Conservation (phyloP, 2,329 filamentous ascomycete species). For the Cyclaneusma minus region DNA sequence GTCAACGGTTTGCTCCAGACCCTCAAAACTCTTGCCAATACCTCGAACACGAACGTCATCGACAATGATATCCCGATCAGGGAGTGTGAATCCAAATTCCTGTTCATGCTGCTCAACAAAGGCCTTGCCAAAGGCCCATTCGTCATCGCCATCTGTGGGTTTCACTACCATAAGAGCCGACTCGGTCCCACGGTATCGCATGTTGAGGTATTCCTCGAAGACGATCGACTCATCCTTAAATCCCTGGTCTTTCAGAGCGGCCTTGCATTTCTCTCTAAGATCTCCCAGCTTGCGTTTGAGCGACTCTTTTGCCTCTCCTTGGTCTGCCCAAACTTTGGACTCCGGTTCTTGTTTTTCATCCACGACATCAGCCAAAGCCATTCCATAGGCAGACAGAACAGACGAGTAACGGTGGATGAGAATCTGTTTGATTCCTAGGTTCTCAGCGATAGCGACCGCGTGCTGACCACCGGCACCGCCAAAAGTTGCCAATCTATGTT, state of each 20-base stretch:
- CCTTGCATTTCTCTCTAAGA: constrained; percentile 59
- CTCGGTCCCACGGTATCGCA: constrained; percentile 82
- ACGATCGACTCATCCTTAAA: constrained; percentile 60
- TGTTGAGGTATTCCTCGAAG: constrained; percentile 88
- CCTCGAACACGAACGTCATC: constrained; percentile 81
- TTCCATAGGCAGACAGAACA: constrained; percentile 79
- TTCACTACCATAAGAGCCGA: constrained; percentile 82
- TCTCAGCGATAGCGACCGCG: constrained; percentile 78
- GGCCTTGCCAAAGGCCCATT: constrained; percentile 71
- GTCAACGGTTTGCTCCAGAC: constrained; percentile 68
- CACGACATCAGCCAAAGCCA: constrained; percentile 85
- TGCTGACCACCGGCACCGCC: constrained; percentile 86
- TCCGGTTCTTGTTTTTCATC: constrained; percentile 77
- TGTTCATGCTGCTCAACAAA: constrained; percentile 81
- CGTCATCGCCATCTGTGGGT: constrained; percentile 49
- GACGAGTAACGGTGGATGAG: constrained; percentile 79
- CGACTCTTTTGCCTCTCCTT: constrained; percentile 39
- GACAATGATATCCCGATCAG: constrained; percentile 73
- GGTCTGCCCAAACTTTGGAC: constrained; percentile 44
- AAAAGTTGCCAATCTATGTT: constrained; percentile 82
- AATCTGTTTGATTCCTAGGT: constrained; percentile 72
- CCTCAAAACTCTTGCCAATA: constrained; percentile 76
- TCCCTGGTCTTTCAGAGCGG: constrained; percentile 58
- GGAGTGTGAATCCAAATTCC: constrained; percentile 83
- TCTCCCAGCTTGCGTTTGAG: constrained; percentile 62